Percentiles rank a stretch among this genome's conserved stretches.
Conservation (phyloP, 148 eudicot species). For the Cornus suecica region DNA sequence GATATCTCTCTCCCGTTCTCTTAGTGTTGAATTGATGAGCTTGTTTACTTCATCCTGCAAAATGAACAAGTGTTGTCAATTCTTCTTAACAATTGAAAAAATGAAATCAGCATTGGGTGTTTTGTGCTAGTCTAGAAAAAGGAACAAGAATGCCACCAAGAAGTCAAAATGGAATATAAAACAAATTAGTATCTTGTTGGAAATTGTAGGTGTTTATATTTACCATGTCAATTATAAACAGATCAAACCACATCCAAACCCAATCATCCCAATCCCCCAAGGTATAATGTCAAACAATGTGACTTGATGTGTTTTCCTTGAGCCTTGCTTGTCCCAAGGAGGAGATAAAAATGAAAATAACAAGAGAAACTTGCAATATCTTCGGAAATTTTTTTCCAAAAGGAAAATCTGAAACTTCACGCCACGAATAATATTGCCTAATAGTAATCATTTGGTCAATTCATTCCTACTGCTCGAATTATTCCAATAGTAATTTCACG, state of each 20-base stretch:
- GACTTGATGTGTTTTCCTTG: not conserved
- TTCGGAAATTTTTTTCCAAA: not conserved
- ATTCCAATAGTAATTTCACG: not conserved
- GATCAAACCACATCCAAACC: not conserved
- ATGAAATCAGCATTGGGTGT: not conserved
- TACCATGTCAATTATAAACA: not conserved
- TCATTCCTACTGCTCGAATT: not conserved
- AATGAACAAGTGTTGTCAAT: constrained; percentile 8
- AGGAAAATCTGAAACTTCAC: not conserved
- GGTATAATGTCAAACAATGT: not conserved
- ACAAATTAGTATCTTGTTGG: not conserved
- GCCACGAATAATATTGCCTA: not conserved
- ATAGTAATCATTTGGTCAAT: not conserved
- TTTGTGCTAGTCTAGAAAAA: not conserved
- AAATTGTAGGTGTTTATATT: not conserved
- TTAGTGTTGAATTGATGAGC: constrained; percentile 54
- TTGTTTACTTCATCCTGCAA: constrained; percentile 83
- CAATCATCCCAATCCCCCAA: not conserved
- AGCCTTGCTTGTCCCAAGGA: not conserved
- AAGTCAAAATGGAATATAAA: not conserved
- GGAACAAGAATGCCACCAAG: not conserved
- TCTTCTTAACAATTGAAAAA: not conserved
- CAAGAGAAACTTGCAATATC: not conserved
- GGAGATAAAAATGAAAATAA: not conserved
- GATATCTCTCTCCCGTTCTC: constrained; percentile 73